Evolutionary conservation across 139 green algal genomes (phyloP), one percentile per base, ranked within the genome.

Genomic region (Gonium pectorale): DNA sequence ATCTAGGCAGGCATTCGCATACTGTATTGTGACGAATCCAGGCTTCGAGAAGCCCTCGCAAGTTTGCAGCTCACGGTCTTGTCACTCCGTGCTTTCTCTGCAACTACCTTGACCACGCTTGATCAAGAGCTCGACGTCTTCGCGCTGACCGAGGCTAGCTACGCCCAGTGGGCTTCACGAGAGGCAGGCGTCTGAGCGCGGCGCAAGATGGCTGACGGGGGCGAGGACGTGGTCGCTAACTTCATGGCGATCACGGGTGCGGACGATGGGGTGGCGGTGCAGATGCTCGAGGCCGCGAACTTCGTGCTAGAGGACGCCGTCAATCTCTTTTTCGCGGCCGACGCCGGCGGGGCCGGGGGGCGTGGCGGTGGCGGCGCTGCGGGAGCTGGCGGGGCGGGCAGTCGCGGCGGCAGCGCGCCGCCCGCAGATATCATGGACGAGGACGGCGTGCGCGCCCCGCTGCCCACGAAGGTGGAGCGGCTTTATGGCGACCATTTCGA

Each of bases 251-350:
- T 94, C 56, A 94, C 91, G 3, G 90, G 85, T 6, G 80, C 85
- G 19, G 86, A 90, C 52, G 83, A 89, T 6, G 84, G 3, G 1
- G 15, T 59, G 0, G 92, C 93, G 1, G 54, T 87, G 7, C 44
- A 70, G 29, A 79, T 92, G 49, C 77, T 95, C 19, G 86, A 95
- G 70, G 88, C 89, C 15, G 92, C 88, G 0, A 80, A 85, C 19
- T 92, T 82, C 68, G n/a, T 90, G 19, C 75, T 96, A 2, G 91
- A 96, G 79, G 49, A 88, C 21, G 94, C 94, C 4, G 90, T 95
- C 15, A 86, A 93, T 27, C 88, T 96, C 24, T 89, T 87, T 56
- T 96, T 96, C 49, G 90, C 93, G 17, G 70, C 37, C 4, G 70
- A 74, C 29, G 85, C 63, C 6, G 78, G 43, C 52, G 77, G 67